A percentile compares a stretch with the other conserved stretches of the same genome.
Evolutionary conservation across 1,284 basidiomycete species (phyloP).

Genomic region (Porodaedalea pini): DNA sequence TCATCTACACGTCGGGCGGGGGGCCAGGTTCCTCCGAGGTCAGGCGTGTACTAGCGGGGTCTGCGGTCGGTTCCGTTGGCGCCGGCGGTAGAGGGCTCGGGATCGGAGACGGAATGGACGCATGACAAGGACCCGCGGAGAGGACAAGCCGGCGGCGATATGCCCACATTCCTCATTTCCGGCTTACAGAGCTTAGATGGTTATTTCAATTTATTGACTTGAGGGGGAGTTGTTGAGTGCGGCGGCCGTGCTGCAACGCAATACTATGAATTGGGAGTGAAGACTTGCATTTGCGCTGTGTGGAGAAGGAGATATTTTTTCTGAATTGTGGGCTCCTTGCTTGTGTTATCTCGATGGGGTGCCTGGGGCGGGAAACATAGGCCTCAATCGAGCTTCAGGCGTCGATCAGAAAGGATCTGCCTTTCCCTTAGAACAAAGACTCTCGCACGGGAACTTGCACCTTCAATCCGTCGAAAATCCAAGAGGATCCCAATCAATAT

Average conservation of each 20-base stretch:
- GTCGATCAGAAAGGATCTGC: slow-evolving; percentile 8
- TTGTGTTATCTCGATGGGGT: background rate
- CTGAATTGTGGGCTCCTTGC: too few relatives aligned
- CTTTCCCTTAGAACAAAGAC: slow-evolving; percentile 7
- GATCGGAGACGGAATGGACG: background rate
- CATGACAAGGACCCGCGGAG: background rate
- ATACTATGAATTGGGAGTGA: too few relatives aligned
- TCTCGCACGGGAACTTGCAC: background rate
- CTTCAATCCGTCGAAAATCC: background rate
- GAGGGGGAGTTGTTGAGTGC: background rate
- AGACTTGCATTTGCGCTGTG: too few relatives aligned
- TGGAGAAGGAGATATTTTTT: too few relatives aligned
- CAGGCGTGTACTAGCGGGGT: slow-evolving; percentile 12
- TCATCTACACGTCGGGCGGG: slow-evolving; percentile 58
- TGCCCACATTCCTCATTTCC: background rate
- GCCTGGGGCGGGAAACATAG: slow-evolving; percentile 4
- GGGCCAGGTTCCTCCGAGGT: slow-evolving; percentile 35
- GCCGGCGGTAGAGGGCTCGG: background rate
- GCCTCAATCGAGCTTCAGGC: background rate
- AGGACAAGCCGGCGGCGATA: slow-evolving; percentile 1
- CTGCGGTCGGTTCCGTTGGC: background rate
- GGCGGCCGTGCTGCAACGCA: too few relatives aligned
- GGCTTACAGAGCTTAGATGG: background rate
- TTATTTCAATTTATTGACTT: background rate
- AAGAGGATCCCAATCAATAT: slow-evolving; percentile 1